Base-by-base conservation (phyloP, 768 basidiomycete genomes). In the Pholiota microspora region DNA sequence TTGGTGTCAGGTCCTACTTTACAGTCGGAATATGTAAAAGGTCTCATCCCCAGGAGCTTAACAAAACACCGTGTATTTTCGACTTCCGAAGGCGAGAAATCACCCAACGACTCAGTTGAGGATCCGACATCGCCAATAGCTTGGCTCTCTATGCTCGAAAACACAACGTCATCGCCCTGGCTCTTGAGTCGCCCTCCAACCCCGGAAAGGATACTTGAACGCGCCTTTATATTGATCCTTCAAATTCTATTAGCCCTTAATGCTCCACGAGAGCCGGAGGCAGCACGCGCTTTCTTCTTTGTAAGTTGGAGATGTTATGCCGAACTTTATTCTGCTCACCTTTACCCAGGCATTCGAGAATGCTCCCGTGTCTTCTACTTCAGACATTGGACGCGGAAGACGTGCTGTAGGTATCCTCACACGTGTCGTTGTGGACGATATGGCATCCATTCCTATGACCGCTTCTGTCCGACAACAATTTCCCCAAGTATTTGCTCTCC, bases 341-440 rank as follows among this genome's bases (percentile, higher is more conserved):
- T 16, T 15, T 47, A 16, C 31, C 18, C 25, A 53, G 52, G 45
- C 52, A 7, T 53, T 53, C 15, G 45, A 46, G 44, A 53, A 35
- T 16, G 52, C 52, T 24, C 52, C 52, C 4, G 52, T 53, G 8
- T 32, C 45, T 9, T 31, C 45, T 18, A 44, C 42, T 23, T 53
- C 52, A 8, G 52, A 53, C 34, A 53, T 53, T 1, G 52, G 52
- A 16, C 52, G 52, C 15, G 52, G 13, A 27, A 44, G 52, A 34
- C 52, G 52, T n/a, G 52, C 52, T 13, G 36, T 47, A 46, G 52
- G 42, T n/a, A 47, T 44, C 15, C 12, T 53, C 7, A 31, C 35
- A 27, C 35, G 32, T 25, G 18, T 18, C 21, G 18, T 47, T 24
- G 23, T 53, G 24, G 45, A 53, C 45, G 45, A 47, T 18, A 45